Evolutionary conservation across 345 rosid genomes (phyloP).

Genomic region (Acer yangbiense): DNA sequence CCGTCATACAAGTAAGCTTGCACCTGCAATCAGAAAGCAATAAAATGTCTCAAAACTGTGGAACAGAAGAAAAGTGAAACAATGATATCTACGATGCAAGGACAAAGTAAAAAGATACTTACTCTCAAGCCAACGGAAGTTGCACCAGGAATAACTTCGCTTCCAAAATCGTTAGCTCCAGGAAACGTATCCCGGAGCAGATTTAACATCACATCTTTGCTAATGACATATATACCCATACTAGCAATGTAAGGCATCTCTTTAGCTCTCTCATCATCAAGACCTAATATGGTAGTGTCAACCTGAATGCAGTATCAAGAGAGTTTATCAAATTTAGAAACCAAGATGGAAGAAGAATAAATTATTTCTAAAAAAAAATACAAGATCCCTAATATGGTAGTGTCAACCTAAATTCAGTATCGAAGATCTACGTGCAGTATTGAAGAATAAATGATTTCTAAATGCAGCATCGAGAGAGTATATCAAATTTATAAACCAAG

Average conservation of each 20-base stretch:
- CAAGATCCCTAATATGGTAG: constrained; percentile 86
- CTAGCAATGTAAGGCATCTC: constrained; percentile 97
- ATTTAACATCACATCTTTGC: constrained; percentile 88
- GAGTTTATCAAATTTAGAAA: background rate
- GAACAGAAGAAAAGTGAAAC: background rate
- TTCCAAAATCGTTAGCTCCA: constrained; percentile 97
- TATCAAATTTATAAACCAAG: background rate
- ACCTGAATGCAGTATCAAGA: constrained; percentile 47
- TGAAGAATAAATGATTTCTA: no score
- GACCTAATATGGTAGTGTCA: constrained; percentile 92
- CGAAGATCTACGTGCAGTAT: no score
- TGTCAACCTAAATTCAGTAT: constrained; percentile 64
- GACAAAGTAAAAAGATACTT: constrained; percentile 21
- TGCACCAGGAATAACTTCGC: constrained; percentile 99
- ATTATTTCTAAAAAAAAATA: background rate
- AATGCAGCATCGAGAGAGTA: background rate
- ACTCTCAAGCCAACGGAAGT: constrained; percentile 90
- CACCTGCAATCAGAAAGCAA: constrained; percentile 47
- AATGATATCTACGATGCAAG: no score
- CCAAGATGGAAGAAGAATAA: background rate
- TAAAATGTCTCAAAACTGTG: background rate
- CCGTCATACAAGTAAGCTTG: constrained; percentile 98
- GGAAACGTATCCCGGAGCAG: constrained; percentile 90
- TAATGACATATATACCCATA: constrained; percentile 96
- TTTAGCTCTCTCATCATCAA: constrained; percentile 87